A percentile compares a stretch with the other conserved stretches of the same genome.
Evolutionary conservation across 2,329 filamentous ascomycete species (phyloP).

Genomic region (Microdochium paspali): DNA sequence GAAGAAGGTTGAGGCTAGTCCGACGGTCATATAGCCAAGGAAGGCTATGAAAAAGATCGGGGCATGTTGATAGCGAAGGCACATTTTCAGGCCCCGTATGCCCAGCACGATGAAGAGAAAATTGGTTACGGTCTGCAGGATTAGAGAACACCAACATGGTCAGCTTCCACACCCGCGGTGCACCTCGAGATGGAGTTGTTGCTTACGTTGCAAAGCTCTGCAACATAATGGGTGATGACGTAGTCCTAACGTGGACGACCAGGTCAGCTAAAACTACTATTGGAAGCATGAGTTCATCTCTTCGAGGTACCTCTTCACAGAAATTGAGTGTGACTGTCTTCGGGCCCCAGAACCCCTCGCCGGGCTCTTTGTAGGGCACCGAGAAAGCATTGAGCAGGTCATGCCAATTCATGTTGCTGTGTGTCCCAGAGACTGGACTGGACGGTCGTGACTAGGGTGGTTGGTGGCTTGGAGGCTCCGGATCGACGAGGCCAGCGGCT

Average conservation of each 20-base stretch:
- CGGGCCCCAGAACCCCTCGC: slow-evolving; percentile 54
- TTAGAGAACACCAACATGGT: background rate
- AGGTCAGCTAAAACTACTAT: no score
- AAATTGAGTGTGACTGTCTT: slow-evolving; percentile 68
- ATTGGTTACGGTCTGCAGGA: slow-evolving; percentile 67
- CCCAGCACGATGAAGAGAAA: slow-evolving; percentile 73
- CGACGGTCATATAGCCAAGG: slow-evolving; percentile 43
- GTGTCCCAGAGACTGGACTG: no score
- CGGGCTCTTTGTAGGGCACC: slow-evolving; percentile 20
- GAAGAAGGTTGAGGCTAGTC: slow-evolving; percentile 46
- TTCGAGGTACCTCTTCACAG: slow-evolving; percentile 59
- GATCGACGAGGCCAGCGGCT: no score
- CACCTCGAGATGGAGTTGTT: background rate
- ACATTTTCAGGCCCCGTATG: slow-evolving; percentile 64
- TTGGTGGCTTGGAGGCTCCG: no score
- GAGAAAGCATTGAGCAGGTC: slow-evolving; percentile 10
- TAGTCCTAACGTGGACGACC: slow-evolving; percentile 29
- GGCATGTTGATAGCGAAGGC: slow-evolving; percentile 63
- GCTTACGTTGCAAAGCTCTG: slow-evolving; percentile 61
- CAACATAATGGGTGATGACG: slow-evolving; percentile 66
- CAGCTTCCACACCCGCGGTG: no score
- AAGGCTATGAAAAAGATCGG: slow-evolving; percentile 62
- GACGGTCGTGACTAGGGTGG: no score
- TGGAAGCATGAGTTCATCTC: background rate
- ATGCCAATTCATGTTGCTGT: slow-evolving; percentile 7